These are phyloP conservation scores for Lactuca saligna DNA, from an alignment of 129 eudicot genomes.

Conservation along the genomic window DNA sequence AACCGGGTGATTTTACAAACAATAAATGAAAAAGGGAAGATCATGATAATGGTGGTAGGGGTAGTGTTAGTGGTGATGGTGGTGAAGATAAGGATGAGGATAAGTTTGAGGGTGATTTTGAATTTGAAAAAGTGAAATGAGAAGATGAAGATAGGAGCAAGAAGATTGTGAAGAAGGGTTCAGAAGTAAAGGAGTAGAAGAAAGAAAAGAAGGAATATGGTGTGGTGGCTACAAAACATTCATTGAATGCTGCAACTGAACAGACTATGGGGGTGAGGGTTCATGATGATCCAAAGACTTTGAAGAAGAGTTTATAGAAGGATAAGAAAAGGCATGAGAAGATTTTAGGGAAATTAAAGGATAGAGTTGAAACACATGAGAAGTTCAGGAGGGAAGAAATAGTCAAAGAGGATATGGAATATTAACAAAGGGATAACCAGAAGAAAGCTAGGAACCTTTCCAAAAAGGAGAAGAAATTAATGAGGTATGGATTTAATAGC, in stretches of 20 bases:
- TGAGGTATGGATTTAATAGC: constrained; percentile 96
- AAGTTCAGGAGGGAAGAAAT: constrained; percentile 65
- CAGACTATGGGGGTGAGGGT: constrained; percentile 85
- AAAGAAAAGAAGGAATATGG: constrained; percentile 65
- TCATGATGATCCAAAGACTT: constrained; percentile 63
- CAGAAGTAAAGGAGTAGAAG: constrained; percentile 59
- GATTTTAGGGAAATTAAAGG: constrained; percentile 83
- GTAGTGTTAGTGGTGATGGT: constrained; percentile 13
- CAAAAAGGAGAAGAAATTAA: constrained; percentile 92
- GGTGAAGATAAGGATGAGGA: constrained; percentile 38
- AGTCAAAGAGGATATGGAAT: constrained; percentile 70
- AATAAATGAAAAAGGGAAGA: constrained; percentile 43
- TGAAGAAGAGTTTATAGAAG: constrained; percentile 73
- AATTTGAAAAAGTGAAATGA: constrained; percentile 68
- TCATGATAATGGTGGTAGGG: constrained; percentile 7
- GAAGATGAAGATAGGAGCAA: constrained; percentile 46
- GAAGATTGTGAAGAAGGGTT: constrained; percentile 59
- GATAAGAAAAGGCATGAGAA: constrained; percentile 76
- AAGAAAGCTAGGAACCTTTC: constrained; percentile 89
- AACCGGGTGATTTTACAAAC: constrained; percentile 20
- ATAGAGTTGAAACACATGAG: constrained; percentile 54
- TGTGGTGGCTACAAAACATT: constrained; percentile 59
- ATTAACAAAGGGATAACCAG: constrained; percentile 58
- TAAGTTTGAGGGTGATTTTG: constrained; percentile 57
- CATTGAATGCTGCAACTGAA: constrained; percentile 82